Conservation (phyloP, 768 basidiomycete genomes). For the Mycena crocata region DNA sequence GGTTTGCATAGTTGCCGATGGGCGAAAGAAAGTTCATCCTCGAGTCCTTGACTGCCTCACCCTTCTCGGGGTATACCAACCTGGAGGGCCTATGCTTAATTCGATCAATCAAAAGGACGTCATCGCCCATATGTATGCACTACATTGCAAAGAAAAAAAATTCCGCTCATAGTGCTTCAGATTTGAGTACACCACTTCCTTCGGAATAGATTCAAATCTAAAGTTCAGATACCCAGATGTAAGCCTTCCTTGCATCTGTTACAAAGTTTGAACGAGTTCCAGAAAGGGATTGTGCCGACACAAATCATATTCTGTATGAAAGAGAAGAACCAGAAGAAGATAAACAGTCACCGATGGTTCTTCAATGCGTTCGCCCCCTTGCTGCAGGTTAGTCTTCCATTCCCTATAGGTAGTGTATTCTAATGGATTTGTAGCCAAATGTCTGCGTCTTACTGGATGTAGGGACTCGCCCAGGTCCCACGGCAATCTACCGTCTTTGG, state of each 20-base stretch:
- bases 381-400: constrained; percentile 55
- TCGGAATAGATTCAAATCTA: constrained; percentile 67
- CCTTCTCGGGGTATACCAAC: constrained; percentile 92
- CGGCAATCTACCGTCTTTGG: constrained; percentile 92
- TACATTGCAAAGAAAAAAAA: not conserved
- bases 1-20: constrained; percentile 92
- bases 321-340: constrained; percentile 95
- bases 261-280: not conserved
- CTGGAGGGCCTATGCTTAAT: constrained; percentile 68
- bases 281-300: constrained; percentile 86
- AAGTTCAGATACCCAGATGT: constrained; percentile 35
- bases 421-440: constrained; percentile 61
- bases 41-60: constrained; percentile 91
- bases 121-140: constrained; percentile 49
- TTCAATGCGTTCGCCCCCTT: constrained; percentile 90
- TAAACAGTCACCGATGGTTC: constrained; percentile 95
- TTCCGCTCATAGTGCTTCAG: not conserved
- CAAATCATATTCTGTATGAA: constrained; percentile 94
- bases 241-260: not conserved
- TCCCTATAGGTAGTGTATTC: not conserved
- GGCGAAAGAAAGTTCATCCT: constrained; percentile 84
- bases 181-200: constrained; percentile 90
- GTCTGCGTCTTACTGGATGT: constrained; percentile 95
- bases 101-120: constrained; percentile 80
- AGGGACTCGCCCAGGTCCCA: constrained; percentile 83